These are phyloP conservation scores for Russula vinacea DNA, from an alignment of 768 basidiomycete species.

Conservation along the genomic window DNA sequence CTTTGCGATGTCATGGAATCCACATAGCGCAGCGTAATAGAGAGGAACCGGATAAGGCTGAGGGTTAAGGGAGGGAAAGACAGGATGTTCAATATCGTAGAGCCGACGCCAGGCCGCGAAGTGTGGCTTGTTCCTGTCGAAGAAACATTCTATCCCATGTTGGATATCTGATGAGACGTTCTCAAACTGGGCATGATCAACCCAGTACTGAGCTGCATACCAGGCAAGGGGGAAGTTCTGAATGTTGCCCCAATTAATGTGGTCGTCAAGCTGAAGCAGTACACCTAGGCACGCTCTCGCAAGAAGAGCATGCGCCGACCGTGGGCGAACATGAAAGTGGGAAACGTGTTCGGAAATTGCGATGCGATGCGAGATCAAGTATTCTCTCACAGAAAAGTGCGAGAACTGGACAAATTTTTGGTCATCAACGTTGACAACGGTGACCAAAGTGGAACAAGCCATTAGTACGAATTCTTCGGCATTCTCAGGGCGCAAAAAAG, in stretches of 20 bases:
- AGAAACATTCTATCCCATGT: too few species aligned
- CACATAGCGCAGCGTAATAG: too few species aligned
- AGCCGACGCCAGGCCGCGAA: too few species aligned
- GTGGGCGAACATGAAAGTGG: too few species aligned
- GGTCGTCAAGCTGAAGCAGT: background rate
- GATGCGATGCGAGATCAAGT: background rate
- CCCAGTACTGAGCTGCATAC: background rate
- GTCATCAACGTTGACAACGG: background rate
- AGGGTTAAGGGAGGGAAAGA: too few species aligned
- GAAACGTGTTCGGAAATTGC: background rate
- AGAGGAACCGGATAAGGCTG: too few species aligned
- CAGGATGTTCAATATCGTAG: too few species aligned
- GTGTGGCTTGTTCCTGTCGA: too few species aligned
- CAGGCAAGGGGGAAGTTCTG: background rate
- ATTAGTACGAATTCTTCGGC: background rate
- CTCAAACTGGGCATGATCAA: too few species aligned
- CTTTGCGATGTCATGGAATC: too few species aligned
- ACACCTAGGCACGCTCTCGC: constrained; percentile 1
- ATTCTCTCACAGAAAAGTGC: background rate
- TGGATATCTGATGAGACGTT: too few species aligned
- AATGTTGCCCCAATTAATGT: too few species aligned
- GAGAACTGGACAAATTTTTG: background rate
- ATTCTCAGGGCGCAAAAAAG: background rate
- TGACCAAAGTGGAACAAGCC: background rate
- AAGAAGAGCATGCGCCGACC: background rate